Evolutionary conservation across 768 basidiomycete species (phyloP).

Genomic region (Clavulina sp.): DNA sequence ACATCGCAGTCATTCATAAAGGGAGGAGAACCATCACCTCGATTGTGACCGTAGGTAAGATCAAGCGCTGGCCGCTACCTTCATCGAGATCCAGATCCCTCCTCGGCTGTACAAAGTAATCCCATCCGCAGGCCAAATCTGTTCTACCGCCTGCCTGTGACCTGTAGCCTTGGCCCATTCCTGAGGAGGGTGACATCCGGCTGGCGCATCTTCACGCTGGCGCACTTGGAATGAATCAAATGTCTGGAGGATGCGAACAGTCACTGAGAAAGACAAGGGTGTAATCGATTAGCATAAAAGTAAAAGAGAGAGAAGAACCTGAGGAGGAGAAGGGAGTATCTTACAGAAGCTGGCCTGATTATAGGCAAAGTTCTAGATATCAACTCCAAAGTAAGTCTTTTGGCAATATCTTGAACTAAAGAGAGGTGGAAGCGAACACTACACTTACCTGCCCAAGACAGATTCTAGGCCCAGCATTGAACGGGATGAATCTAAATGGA

Average conservation of each 20-base stretch:
- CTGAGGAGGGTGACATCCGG: conserved; percentile 1
- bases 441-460: conserved; percentile 8
- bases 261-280: too few species aligned
- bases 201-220: conserved; percentile 4
- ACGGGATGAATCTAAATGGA: neutral
- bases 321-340: neutral
- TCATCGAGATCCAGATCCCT: too few species aligned
- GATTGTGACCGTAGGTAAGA: too few species aligned
- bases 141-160: neutral
- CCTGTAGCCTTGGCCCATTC: conserved; percentile 6
- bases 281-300: neutral
- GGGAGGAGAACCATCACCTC: too few species aligned
- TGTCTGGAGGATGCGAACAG: conserved; percentile 7
- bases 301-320: neutral
- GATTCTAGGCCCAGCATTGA: neutral
- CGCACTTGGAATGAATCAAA: conserved; percentile 2
- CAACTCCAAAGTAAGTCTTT: neutral
- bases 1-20: too few species aligned
- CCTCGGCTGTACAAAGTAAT: conserved; percentile 8
- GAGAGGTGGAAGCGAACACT: neutral
- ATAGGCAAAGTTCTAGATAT: conserved; percentile 9
- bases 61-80: too few species aligned
- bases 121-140: conserved; percentile 3
- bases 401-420: neutral
- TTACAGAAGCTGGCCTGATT: conserved; percentile 7